Evolutionary conservation across 1,284 basidiomycete genomes (phyloP).

Genomic region (Marasmius sp.): DNA sequence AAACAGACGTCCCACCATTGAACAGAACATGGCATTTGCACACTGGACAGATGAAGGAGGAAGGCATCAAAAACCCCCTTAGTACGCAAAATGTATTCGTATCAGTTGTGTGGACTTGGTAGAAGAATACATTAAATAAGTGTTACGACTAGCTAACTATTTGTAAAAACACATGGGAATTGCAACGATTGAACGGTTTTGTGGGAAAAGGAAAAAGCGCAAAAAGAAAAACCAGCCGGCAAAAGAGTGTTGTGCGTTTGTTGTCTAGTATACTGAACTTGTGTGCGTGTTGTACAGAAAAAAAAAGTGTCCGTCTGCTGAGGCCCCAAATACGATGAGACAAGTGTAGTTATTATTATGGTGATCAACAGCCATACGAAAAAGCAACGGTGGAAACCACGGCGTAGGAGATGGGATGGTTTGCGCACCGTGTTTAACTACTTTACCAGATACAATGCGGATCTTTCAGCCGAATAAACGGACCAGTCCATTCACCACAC

Average conservation of each 20-base stretch:
- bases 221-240: neutral
- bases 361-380: conserved; percentile 15
- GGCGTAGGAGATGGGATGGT: neutral
- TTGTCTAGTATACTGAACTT: neutral
- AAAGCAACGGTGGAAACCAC: neutral
- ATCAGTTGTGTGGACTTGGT: neutral
- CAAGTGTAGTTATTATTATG: conserved; percentile 7
- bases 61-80: neutral
- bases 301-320: conserved; percentile 8
- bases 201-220: conserved; percentile 2
- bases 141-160: conserved; percentile 12
- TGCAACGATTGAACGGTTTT: conserved; percentile 21
- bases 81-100: neutral
- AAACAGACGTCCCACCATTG: conserved; percentile 62
- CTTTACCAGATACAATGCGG: conserved; percentile 44
- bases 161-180: conserved; percentile 22
- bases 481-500: conserved; percentile 5
- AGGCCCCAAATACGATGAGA: conserved; percentile 2
- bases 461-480: conserved; percentile 16
- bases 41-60: conserved; percentile 21
- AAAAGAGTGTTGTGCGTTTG: conserved; percentile 1
- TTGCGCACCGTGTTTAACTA: conserved; percentile 34
- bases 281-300: neutral
- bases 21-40: conserved; percentile 81
- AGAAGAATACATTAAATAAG: conserved; percentile 15